Conservation (phyloP, 345 rosid species). For the Eucalyptus viminalis region DNA sequence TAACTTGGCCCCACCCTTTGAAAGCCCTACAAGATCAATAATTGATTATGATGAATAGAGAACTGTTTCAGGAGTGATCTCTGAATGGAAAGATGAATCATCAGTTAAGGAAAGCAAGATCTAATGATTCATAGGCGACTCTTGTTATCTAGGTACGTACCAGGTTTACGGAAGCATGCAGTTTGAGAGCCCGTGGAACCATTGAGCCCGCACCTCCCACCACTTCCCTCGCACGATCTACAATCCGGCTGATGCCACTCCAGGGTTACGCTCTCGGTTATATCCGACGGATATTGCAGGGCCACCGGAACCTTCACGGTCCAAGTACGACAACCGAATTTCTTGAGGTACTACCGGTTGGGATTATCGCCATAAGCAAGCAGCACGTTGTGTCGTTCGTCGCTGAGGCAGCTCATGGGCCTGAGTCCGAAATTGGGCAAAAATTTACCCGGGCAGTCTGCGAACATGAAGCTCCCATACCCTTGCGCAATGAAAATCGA, state of each 20-base stretch:
- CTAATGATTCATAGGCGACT: neutral
- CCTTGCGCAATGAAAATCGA: neutral
- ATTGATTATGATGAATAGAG: neutral
- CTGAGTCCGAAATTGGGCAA: neutral
- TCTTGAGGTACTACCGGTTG: accelerated
- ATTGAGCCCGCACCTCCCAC: neutral
- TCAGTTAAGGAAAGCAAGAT: neutral
- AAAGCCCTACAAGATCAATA: neutral
- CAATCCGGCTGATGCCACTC: neutral
- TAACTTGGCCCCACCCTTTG: neutral
- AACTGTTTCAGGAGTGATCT: neutral
- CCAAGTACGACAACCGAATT: neutral
- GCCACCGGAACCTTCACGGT: neutral
- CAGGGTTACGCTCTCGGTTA: neutral
- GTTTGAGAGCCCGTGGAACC: neutral
- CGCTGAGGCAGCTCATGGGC: neutral
- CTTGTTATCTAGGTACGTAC: neutral
- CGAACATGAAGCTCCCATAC: neutral
- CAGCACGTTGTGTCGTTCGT: neutral
- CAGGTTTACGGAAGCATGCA: neutral
- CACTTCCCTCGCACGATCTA: neutral
- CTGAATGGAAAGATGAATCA: neutral
- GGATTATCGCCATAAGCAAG: neutral
- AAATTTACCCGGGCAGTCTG: neutral
- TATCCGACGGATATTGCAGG: neutral